These are phyloP conservation scores for Syzygium aqueum DNA, from an alignment of 345 rosid genomes.

Conservation along the genomic window DNA sequence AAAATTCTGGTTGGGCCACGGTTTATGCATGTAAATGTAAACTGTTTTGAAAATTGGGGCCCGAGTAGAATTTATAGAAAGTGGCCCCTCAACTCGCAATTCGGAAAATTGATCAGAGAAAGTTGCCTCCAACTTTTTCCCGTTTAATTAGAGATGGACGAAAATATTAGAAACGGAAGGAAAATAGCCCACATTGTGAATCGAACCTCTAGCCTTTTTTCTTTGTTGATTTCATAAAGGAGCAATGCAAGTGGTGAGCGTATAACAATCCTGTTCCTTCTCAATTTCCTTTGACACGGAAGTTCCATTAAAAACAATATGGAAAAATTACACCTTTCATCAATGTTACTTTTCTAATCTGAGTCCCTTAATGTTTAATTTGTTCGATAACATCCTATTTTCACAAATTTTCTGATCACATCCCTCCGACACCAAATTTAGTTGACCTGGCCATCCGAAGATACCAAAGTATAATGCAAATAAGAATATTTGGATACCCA, in stretches of 20 bases:
- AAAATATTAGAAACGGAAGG: neutral
- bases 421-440: neutral
- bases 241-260: neutral
- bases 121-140: neutral
- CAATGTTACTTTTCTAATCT: neutral
- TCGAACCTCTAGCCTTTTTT: neutral
- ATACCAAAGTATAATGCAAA: neutral
- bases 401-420: neutral
- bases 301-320: neutral
- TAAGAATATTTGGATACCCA: neutral
- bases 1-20: neutral
- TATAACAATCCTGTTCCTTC: neutral
- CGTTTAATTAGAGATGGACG: neutral
- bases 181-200: neutral
- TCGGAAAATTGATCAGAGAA: neutral
- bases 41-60: neutral
- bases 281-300: neutral
- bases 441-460: fast-evolving
- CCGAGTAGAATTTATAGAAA: too few species aligned
- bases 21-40: neutral
- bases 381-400: neutral
- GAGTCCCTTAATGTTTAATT: neutral
- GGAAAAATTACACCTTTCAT: neutral
- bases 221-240: neutral
- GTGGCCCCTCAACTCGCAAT: neutral